phyloP scores from a whole-genome alignment of 768 basidiomycete species.

The Coprinopsis marcescibilis region DNA sequence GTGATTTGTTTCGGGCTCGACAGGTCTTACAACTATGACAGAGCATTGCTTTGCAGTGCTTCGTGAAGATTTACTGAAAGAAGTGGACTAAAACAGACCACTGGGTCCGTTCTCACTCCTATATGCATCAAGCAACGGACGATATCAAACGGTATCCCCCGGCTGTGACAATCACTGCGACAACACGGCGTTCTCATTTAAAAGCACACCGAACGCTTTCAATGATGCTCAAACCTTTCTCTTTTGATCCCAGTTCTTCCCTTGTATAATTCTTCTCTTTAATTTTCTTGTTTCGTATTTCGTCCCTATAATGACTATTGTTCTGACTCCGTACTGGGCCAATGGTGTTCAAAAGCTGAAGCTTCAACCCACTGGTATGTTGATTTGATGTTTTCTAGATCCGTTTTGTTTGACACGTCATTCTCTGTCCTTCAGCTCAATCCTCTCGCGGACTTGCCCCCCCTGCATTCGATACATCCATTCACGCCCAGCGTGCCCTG shows the following conservation, averaged over 20 bases:
- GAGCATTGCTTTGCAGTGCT: no score
- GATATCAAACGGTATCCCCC: not conserved
- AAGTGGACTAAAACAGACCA: no score
- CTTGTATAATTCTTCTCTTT: not conserved
- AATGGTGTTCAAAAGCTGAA: constrained; percentile 71
- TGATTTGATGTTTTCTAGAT: constrained; percentile 5
- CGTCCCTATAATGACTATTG: constrained; percentile 42
- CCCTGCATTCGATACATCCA: constrained; percentile 43
- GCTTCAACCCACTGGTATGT: constrained; percentile 51
- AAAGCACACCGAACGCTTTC: not conserved
- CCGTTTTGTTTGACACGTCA: constrained; percentile 10
- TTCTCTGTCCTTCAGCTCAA: constrained; percentile 31
- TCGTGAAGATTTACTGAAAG: no score
- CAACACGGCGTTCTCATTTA: constrained; percentile 3
- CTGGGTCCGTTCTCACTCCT: no score
- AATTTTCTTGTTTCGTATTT: not conserved
- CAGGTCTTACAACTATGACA: no score
- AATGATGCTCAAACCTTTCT: not conserved
- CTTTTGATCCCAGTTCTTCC: not conserved
- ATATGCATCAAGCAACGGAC: no score
- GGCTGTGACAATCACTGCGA: not conserved
- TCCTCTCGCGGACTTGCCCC: constrained; percentile 56
- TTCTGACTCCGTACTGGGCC: constrained; percentile 67
- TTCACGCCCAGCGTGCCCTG: constrained; percentile 57
- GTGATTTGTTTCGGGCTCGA: no score